A percentile compares a stretch with the other conserved stretches of the same genome.
Evolutionary conservation across 2,329 filamentous ascomycete species (phyloP).

Genomic region (Colletotrichum musicola): DNA sequence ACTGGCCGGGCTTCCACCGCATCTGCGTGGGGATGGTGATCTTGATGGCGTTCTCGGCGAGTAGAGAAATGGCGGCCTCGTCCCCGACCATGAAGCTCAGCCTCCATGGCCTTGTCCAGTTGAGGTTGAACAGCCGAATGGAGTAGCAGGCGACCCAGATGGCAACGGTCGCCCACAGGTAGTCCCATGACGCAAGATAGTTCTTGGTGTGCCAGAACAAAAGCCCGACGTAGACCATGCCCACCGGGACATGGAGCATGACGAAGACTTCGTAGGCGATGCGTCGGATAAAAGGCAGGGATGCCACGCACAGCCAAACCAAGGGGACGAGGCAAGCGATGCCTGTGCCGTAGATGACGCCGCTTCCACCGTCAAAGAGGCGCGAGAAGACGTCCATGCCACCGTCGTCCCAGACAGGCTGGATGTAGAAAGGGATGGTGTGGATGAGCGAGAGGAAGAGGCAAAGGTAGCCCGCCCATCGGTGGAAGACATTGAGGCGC

Average conservation of each 20-base stretch:
- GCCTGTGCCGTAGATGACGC: slow-evolving; percentile 87
- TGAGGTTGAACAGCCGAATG: slow-evolving; percentile 84
- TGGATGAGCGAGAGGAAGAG: slow-evolving; percentile 87
- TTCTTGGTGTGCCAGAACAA: slow-evolving; percentile 98
- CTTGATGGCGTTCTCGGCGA: slow-evolving; percentile 95
- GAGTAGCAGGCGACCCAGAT: slow-evolving; percentile 84
- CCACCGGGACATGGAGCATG: slow-evolving; percentile 83
- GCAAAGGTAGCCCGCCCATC: slow-evolving; percentile 91
- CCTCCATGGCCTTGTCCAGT: slow-evolving; percentile 87
- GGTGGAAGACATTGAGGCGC: slow-evolving; percentile 90
- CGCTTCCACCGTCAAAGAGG: slow-evolving; percentile 74
- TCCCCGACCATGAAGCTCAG: slow-evolving; percentile 89
- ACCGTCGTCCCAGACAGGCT: slow-evolving; percentile 85
- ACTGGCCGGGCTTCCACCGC: slow-evolving; percentile 93
- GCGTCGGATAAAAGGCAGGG: slow-evolving; percentile 81
- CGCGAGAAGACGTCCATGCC: slow-evolving; percentile 78
- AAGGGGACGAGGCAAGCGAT: slow-evolving; percentile 85
- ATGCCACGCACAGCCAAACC: slow-evolving; percentile 85
- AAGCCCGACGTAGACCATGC: slow-evolving; percentile 83
- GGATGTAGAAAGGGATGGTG: slow-evolving; percentile 89
- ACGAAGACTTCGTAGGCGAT: slow-evolving; percentile 90
- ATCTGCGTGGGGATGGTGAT: slow-evolving; percentile 94
- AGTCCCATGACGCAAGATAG: slow-evolving; percentile 89
- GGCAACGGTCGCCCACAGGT: slow-evolving; percentile 83
- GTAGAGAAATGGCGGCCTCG: slow-evolving; percentile 87